Evolutionary conservation across 192 early-diverging fungal genomes (phyloP).

Genomic region (Phlyctochytrium bullatum): DNA sequence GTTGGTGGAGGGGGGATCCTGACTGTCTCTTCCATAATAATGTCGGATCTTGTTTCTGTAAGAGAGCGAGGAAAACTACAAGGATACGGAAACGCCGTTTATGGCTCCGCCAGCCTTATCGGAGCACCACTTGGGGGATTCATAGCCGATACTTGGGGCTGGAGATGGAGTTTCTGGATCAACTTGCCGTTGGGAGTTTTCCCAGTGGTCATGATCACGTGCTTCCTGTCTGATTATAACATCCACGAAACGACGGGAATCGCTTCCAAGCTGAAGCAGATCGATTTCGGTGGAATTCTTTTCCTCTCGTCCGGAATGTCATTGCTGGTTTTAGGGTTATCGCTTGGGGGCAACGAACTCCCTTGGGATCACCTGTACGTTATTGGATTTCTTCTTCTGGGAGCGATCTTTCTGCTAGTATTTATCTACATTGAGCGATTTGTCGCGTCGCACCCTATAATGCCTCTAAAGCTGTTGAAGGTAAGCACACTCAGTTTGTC

Average conservation of each 20-base stretch:
- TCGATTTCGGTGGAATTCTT: slow-evolving; percentile 6
- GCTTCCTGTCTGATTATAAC: slow-evolving; percentile 3
- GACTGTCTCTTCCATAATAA: slow-evolving; percentile 17
- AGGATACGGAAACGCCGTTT: slow-evolving; percentile 16
- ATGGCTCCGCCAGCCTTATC: slow-evolving; percentile 11
- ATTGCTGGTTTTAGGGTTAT: background rate
- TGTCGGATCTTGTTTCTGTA: slow-evolving; percentile 21
- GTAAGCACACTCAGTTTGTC: background rate
- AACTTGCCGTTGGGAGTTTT: slow-evolving; percentile 18
- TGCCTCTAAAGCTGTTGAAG: slow-evolving; percentile 7
- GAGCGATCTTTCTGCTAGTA: background rate
- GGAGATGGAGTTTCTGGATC: slow-evolving; percentile 20
- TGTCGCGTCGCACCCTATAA: slow-evolving; percentile 10
- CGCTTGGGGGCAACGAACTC: slow-evolving; percentile 15
- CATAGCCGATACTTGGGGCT: background rate
- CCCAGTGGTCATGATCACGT: slow-evolving; percentile 9
- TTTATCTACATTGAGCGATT: slow-evolving; percentile 16
- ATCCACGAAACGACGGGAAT: background rate
- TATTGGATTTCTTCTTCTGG: slow-evolving; percentile 8
- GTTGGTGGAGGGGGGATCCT: slow-evolving; percentile 20
- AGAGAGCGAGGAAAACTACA: slow-evolving; percentile 16
- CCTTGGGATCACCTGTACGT: slow-evolving; percentile 9
- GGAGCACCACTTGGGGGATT: slow-evolving; percentile 10
- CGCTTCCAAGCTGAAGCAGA: background rate
- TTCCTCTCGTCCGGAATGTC: background rate